Evolutionary conservation across 139 green algal genomes (phyloP), one percentile per base, ranked within the genome.

Genomic region (Tetradesmus lagerheimii): DNA sequence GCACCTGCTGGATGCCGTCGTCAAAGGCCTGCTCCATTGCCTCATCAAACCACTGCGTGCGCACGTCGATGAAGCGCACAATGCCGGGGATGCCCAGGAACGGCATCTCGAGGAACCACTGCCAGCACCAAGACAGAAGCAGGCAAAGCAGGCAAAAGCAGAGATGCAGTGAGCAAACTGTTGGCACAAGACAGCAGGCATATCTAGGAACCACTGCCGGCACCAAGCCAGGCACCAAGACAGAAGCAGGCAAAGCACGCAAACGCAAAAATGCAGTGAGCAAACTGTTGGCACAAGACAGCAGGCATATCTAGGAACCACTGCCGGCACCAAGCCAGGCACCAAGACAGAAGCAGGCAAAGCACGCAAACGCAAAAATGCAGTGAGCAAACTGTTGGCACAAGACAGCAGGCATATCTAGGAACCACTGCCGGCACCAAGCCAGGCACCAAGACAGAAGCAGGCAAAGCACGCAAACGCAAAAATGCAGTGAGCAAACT

Each of bases 31-130:
- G 25, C 38, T 80, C 83, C 9, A 97, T 89, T 0, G 84, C 94
- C 14, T 88, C 75, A 80, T 97, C 95, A 85, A 97, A 92, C 95
- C 95, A 97, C 90, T 95, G 94, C 41, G 95, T 97, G 77, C 95
- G 92, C 0, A 94, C 95, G 50, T 96, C 95, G 50, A 97, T 95
- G 88, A 97, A 96, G 92, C 95, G 95, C 86, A 94, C 89, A 31
- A 93, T 94, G 50, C 95, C 95, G 20, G 82, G 81, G 53, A 91
- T 85, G 27, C 88, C 84, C 66, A 88, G 75, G 83, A 86, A 37
- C 2, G 80, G 82, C 31, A 90, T 88, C 41, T 94, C 91, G 29
- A 94, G 57, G 14, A 87, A 47, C 16, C 71, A 77, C 62, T 80
- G 67, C 31, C 34, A 25, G n/a, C n/a, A n/a, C n/a, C n/a, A n/a